Evolutionary conservation across 371 early-diverging fungal species (phyloP), one percentile per base, ranked within the genome.

Genomic region (Parasitella parasitica): DNA sequence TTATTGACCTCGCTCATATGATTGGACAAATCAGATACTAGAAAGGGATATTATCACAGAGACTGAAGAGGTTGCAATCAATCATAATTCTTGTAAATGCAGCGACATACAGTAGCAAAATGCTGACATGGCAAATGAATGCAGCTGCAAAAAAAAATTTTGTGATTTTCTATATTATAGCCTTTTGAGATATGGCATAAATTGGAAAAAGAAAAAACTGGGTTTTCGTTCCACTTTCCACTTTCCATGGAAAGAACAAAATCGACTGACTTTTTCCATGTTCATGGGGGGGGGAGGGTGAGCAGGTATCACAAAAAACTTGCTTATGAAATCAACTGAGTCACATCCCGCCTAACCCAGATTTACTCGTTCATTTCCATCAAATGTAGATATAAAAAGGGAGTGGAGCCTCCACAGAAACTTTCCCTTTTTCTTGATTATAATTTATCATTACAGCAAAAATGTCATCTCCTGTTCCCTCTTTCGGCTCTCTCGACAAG

Each of bases 391-490:
- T 43, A 43, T 43, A 43, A 43, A 43, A 43, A 43, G 43, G n/a
- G 43, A 43, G n/a, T 22, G 18, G 18, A 11, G 36, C 55, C 32
- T 43, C 32, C 27, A 27, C 27, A 24, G 13, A 13, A 35, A 39
- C n/a, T 30, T 37, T 54, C 28, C 26, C n/a, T 48, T 54, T 49
- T 46, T 54, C 18, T 43, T 48, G 16, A 18, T 58, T 64, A 20
- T 61, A 35, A 13, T 54, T 27, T 27, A 35, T 41, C 43, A n/a
- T 27, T 20, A 46, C 16, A 37, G 5, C 30, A 34, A 48, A n/a
- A 46, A 73, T 73, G 67, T 59, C 70, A 55, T 58, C 65, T 59
- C 34, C 70, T 52, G 73, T 80, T 12, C 81, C 81, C 36, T 65
- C 69, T 43, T 64, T 63, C 26, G 71, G 75, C 26, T 68, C 75